Evolutionary conservation across 768 basidiomycete species (phyloP), one percentile per base, ranked within the genome.

Genomic region (Holtermanniella nyarrowii): DNA sequence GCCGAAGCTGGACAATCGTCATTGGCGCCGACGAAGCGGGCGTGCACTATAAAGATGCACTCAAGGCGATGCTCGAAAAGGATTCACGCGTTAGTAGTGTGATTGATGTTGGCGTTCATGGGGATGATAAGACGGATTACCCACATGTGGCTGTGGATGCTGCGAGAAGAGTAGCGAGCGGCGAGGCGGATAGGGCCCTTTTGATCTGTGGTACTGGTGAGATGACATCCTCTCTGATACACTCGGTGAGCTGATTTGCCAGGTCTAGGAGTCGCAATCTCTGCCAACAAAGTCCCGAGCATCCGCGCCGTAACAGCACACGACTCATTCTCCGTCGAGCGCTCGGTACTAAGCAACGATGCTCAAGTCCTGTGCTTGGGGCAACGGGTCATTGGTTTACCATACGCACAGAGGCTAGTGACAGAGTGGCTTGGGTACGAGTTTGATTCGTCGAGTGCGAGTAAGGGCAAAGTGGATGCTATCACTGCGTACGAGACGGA

Each of bases 201-300:
- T 54, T 71, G 49, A 59, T 71, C 44, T 71, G 69, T 51, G 69
- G 69, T 3, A 71, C 69, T n/a, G 66, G 66, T 62, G 44, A 57
- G 55, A 37, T 37, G 10, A 7, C 31, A 37, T 37, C 16, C 31
- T 37, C 16, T 37, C 10, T 7, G 31, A 37, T 37, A 16, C 10
- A 16, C 7, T 16, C 10, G 16, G 31, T 7, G 16, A 16, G 31
- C 31, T 37, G 31, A 37, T 16, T 16, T 31, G 12, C 13, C 41
- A 60, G 65, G 63, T 14, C 64, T 68, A 52, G 66, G 69, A 23
- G 66, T 68, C 5, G 66, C 66, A 10, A 68, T 70, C 39, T 53
- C 58, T 2, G 69, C 69, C 18, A 66, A 66, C 54, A 68, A 70
- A 54, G 69, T 71, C 2, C 50, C 61, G 11, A 63, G 63, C 4